Evolutionary conservation across 495 filamentous ascomycete species (phyloP), one percentile per base, ranked within the genome.

Genomic region (Eremomyces bilateralis): DNA sequence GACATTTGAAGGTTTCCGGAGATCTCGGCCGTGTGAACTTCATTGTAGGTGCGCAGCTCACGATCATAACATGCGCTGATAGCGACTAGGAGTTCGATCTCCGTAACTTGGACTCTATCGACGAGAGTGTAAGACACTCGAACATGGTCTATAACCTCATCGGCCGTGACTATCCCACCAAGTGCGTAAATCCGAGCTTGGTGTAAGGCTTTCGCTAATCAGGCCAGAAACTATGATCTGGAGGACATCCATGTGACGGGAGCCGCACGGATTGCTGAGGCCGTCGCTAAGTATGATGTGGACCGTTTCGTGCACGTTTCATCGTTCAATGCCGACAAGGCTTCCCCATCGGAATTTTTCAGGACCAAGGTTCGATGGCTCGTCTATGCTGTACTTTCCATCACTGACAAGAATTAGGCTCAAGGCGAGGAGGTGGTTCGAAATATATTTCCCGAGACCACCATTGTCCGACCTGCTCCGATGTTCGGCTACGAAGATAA

Each of bases 251-350:
- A 99, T 45, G 71, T 95, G 11, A 83, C 93, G 53, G 85, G 88
- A 28, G 70, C 74, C n/a, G 78, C 88, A 60, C 76, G 90, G 36
- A 99, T 99, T 46, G 82, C 70, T 17, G 82, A 94, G 51, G 90
- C 90, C 35, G 80, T 80, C 25, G 90, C 88, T 43, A 99, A 99
- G 58, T 99, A 99, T 57, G 88, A 99, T 46, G 70, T 94, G 40
- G 88, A 99, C 59, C 75, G 88, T 29, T 99, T 76, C 63, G 79
- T 99, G 42, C 88, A 99, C 45, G 76, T 99, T 46, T 95, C 90
- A 24, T 90, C 81, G 24, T 83, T 84, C 64, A 93, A 88, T 50
- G 90, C 82, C 33, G 63, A 80, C 53, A 65, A 66, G 20, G 62
- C 77, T 40, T 93, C 83, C 21, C 59, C 73, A 2, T 84, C 81